Base-by-base conservation (phyloP, 441 rosid species). In the Arabidopsis lyrata region DNA sequence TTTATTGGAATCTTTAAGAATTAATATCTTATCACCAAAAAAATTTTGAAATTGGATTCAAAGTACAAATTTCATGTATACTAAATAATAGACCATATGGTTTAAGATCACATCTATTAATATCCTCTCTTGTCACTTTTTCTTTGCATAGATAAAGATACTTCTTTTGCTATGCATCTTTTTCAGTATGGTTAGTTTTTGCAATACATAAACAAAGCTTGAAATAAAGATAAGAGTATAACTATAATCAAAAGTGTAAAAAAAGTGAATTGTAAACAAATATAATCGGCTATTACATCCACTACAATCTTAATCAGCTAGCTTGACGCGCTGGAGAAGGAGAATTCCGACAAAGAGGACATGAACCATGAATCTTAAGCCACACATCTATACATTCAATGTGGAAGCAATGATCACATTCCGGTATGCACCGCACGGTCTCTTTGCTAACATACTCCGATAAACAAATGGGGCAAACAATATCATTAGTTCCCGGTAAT, bases 401-500 rank as follows among this genome's bases (percentile, higher is more conserved):
- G 52, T 90, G 97, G 83, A 90, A 94, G 76, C 96, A 91, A 78
- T 90, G 98, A 2, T 81, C 80, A 77, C 98, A 91, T 48, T 86
- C 86, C 0, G 97, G 97, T 75, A 90, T 82, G 59, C 88, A 87
- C 67, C 92, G 81, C 27, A 94, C 68, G 2, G 86, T 77, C 49
- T 91, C 96, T 56, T 90, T 85, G 71, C 82, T 78, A 4, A 48
- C 57, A 74, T 90, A 91, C 64, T 91, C 97, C 0, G 88, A 77
- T 73, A 91, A 78, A 82, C 97, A 94, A 38, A 94, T 91, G 4
- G 93, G 75, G 58, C 98, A 94, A 11, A 78, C 78, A 66, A 53
- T 78, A 42, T 81, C 84, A 44, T 90, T 88, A 3, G 54, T 81
- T 18, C 93, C 91, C 0, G 92, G 86, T 1, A 94, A 48, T 41